A percentile compares a stretch with the other conserved stretches of the same genome.
Conservation (phyloP, 2,329 filamentous ascomycete genomes). For the Cladosporium cucumerinum region DNA sequence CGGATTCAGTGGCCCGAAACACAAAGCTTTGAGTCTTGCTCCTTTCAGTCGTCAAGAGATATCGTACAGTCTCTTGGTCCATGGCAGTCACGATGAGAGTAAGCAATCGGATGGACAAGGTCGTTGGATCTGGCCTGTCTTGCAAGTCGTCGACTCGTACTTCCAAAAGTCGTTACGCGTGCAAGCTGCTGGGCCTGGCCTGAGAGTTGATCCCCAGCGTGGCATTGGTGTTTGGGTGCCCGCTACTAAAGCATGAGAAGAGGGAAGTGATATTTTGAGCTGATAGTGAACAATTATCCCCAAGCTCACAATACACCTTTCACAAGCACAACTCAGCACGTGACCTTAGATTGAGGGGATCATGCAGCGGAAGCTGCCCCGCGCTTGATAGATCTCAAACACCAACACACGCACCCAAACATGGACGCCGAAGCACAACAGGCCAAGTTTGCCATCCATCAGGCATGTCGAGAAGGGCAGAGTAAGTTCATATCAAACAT, state of each 20-base stretch:
- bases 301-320: neutral
- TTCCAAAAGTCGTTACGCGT: constrained; percentile 88
- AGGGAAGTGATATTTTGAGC: neutral
- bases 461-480: constrained; percentile 79
- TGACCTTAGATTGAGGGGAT: neutral
- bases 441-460: constrained; percentile 78
- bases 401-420: constrained; percentile 5
- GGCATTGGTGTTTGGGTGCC: constrained; percentile 42
- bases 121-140: constrained; percentile 66
- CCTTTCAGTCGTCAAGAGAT: constrained; percentile 73
- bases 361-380: constrained; percentile 1
- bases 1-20: constrained; percentile 86
- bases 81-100: constrained; percentile 31
- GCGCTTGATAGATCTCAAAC: constrained; percentile 3
- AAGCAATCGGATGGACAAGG: constrained; percentile 39
- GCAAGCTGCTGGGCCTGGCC: constrained; percentile 73
- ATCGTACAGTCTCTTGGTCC: constrained; percentile 71
- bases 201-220: constrained; percentile 54
- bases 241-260: neutral
- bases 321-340: neutral
- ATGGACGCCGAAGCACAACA: constrained; percentile 35
- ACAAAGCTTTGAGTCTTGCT: constrained; percentile 73
- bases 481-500: constrained; percentile 52
- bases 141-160: constrained; percentile 82
- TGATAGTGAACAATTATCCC: neutral